Percentiles rank a stretch among this genome's conserved stretches.
phyloP scores from a whole-genome alignment of 257 asterid genomes.

The Haberlea rhodopensis region DNA sequence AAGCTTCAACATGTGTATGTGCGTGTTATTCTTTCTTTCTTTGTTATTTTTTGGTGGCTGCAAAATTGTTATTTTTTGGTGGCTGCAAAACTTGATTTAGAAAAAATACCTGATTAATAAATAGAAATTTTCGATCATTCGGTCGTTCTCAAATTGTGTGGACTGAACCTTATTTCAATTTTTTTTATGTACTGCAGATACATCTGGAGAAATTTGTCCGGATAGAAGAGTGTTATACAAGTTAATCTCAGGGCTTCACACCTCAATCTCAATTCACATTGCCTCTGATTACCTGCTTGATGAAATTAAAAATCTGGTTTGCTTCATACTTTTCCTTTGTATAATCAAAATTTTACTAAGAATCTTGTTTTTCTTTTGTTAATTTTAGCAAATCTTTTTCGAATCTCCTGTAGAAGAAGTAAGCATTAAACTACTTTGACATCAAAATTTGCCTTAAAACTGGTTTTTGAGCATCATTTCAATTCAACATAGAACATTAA shows the following conservation, averaged over 20 bases:
- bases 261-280: conserved; percentile 88
- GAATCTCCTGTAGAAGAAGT: neutral
- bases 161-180: too few relatives aligned
- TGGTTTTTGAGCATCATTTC: neutral
- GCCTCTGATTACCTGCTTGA: conserved; percentile 85
- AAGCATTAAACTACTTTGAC: conserved; percentile 1
- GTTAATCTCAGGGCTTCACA: conserved; percentile 88
- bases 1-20: neutral
- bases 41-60: conserved; percentile 10
- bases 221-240: conserved; percentile 84
- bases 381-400: neutral
- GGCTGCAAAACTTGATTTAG: neutral
- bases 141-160: conserved; percentile 18
- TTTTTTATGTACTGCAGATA: too few relatives aligned
- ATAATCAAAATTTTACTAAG: conserved; percentile 4
- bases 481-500: neutral
- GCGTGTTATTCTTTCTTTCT: neutral
- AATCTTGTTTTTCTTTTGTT: neutral
- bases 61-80: too few relatives aligned
- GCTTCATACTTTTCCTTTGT: conserved; percentile 27
- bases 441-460: neutral
- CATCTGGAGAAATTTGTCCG: conserved; percentile 76
- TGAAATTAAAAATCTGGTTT: conserved; percentile 67
- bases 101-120: neutral
- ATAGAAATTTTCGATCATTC: neutral